A percentile compares a stretch with the other conserved stretches of the same genome.
Evolutionary conservation across 768 basidiomycete genomes (phyloP).

Genomic region (Collybia mongolica): DNA sequence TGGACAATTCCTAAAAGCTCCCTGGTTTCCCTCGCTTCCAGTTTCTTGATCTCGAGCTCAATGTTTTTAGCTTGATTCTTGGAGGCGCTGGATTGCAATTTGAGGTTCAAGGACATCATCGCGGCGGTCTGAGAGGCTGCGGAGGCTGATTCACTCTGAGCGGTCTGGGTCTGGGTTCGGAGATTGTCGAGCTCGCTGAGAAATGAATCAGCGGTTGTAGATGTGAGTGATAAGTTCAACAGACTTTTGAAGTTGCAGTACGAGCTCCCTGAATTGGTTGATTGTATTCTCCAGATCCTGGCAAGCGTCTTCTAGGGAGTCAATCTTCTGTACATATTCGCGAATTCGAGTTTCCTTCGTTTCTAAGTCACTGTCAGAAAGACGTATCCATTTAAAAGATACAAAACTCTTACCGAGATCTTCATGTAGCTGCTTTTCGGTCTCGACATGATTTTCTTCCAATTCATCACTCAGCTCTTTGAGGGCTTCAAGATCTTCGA

Average conservation of each 20-base stretch:
- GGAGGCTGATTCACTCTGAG: conserved; percentile 78
- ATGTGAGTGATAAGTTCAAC: no score
- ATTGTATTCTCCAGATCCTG: conserved; percentile 89
- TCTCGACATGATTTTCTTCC: conserved; percentile 94
- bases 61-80: conserved; percentile 90
- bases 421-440: conserved; percentile 86
- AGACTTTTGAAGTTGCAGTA: conserved; percentile 78
- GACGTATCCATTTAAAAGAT: no score
- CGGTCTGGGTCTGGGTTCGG: conserved; percentile 81
- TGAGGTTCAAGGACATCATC: conserved; percentile 93
- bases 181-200: conserved; percentile 84
- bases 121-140: conserved; percentile 89
- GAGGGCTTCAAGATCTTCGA: conserved; percentile 94
- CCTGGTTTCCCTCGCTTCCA: conserved; percentile 80
- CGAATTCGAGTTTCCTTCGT: conserved; percentile 68
- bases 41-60: conserved; percentile 82
- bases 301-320: conserved; percentile 72
- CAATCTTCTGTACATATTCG: conserved; percentile 64
- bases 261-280: conserved; percentile 89
- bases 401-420: conserved; percentile 66
- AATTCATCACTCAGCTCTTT: conserved; percentile 97
- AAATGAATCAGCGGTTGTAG: no score
- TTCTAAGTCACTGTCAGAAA: conserved; percentile 36
- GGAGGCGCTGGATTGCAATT: conserved; percentile 85
- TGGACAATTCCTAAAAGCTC: conserved; percentile 84